These are phyloP conservation scores for Ophiobolus disseminans DNA, from an alignment of 2,329 filamentous ascomycete genomes.

Conservation along the genomic window DNA sequence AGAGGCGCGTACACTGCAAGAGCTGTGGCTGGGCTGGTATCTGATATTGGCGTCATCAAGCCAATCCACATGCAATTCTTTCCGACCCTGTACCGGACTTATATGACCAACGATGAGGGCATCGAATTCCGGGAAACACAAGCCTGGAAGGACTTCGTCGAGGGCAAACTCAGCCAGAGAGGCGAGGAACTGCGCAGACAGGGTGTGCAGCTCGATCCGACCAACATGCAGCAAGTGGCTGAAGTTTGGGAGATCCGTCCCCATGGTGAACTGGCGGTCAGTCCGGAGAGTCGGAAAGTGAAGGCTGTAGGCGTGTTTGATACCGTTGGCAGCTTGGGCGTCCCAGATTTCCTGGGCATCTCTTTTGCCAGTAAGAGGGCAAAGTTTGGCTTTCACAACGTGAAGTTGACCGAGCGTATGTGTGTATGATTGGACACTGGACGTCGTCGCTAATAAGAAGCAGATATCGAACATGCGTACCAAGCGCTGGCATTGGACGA, in stretches of 20 bases:
- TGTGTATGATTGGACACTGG: background rate
- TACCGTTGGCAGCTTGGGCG: slow-evolving; percentile 55
- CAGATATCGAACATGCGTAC: slow-evolving; percentile 60
- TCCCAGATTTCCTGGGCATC: slow-evolving; percentile 51
- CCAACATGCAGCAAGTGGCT: slow-evolving; percentile 33
- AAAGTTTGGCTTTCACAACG: slow-evolving; percentile 45
- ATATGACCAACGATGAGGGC: slow-evolving; percentile 38
- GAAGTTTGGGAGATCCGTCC: slow-evolving; percentile 47
- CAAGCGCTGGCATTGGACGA: slow-evolving; percentile 64
- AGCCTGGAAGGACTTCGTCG: slow-evolving; percentile 37
- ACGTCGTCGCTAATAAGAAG: slow-evolving; percentile 34
- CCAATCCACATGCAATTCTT: slow-evolving; percentile 54
- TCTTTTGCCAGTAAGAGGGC: slow-evolving; percentile 24
- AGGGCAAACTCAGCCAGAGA: slow-evolving; percentile 45
- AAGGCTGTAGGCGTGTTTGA: slow-evolving; percentile 58
- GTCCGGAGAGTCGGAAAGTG: slow-evolving; percentile 39
- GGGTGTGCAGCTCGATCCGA: slow-evolving; percentile 15
- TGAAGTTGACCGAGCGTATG: slow-evolving; percentile 44
- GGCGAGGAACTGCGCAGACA: slow-evolving; percentile 23
- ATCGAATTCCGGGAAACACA: slow-evolving; percentile 34
- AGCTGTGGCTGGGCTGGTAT: slow-evolving; percentile 53
- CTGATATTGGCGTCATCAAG: slow-evolving; percentile 56
- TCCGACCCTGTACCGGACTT: slow-evolving; percentile 52
- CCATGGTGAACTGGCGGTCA: slow-evolving; percentile 30
- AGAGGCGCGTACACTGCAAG: slow-evolving; percentile 56